Conservation (phyloP, 257 asterid species). For the Solanum ossicruentum region DNA sequence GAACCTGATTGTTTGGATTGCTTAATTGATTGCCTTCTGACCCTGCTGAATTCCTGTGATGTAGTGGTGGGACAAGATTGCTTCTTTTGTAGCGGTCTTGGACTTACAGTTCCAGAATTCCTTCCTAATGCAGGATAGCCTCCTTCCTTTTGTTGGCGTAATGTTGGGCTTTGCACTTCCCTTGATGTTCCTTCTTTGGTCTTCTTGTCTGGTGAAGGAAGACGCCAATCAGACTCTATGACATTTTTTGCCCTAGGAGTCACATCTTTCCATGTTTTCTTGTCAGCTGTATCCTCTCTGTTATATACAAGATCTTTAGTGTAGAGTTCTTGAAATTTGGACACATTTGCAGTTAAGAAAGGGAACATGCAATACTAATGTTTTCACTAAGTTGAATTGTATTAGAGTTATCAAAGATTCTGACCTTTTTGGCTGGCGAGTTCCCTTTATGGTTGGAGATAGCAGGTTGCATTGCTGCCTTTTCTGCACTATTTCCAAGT, state of each 20-base stretch:
- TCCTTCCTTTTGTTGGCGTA: not conserved
- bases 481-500: not conserved
- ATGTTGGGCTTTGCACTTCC: conserved; percentile 14
- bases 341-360: conserved; percentile 3
- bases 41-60: conserved; percentile 23
- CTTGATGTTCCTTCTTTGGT: conserved; percentile 10
- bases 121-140: conserved; percentile 20
- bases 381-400: conserved; percentile 25
- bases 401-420: conserved; percentile 31
- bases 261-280: conserved; percentile 19
- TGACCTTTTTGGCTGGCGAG: conserved; percentile 21
- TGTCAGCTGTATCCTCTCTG: conserved; percentile 22
- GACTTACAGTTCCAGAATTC: conserved; percentile 38
- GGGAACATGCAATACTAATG: conserved; percentile 16
- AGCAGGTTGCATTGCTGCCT: conserved; percentile 13
- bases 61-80: conserved; percentile 22
- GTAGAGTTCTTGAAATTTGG: conserved; percentile 8
- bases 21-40: conserved; percentile 21
- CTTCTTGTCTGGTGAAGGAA: conserved; percentile 19
- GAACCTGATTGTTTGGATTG: conserved; percentile 20
- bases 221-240: conserved; percentile 12
- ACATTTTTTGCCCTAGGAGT: conserved; percentile 23
- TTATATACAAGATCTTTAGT: conserved; percentile 9
- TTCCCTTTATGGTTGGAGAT: conserved; percentile 19
- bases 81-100: conserved; percentile 38